Evolutionary conservation across 352 stramenopile genomes (phyloP).

Genomic region (Globisporangium emineosum): DNA sequence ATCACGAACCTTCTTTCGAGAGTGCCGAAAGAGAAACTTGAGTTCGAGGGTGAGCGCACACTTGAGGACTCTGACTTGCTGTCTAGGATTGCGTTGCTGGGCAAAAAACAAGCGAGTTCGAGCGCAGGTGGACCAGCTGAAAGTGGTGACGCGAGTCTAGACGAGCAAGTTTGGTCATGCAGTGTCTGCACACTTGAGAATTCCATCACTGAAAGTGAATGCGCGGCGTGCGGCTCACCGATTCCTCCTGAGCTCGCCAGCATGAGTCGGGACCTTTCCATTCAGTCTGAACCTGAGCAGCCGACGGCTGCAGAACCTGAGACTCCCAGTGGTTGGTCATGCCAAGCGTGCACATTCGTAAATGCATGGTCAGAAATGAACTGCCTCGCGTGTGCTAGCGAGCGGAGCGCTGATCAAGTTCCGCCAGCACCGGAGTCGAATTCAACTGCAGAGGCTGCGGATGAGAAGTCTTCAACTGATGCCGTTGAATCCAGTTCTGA

Average conservation of each 20-base stretch:
- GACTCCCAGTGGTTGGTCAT: constrained; percentile 41
- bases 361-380: constrained; percentile 50
- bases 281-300: neutral
- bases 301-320: neutral
- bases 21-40: constrained; percentile 45
- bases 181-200: constrained; percentile 74
- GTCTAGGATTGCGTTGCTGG: constrained; percentile 27
- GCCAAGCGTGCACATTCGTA: constrained; percentile 60
- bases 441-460: neutral
- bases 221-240: constrained; percentile 57
- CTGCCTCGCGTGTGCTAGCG: constrained; percentile 54
- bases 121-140: neutral
- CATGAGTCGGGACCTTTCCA: constrained; percentile 13
- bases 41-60: constrained; percentile 55
- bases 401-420: constrained; percentile 42
- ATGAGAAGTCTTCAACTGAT: neutral
- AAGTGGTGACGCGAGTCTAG: constrained; percentile 2
- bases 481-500: neutral
- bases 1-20: constrained; percentile 43
- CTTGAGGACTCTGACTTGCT: constrained; percentile 39
- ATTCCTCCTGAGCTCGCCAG: constrained; percentile 48
- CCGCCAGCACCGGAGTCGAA: constrained; percentile 14
- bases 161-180: constrained; percentile 54
- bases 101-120: neutral
- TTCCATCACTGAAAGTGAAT: constrained; percentile 45